Percentiles rank a stretch among this genome's conserved stretches.
Evolutionary conservation across 345 rosid species (phyloP).

Genomic region (Raphanus raphanistrum): DNA sequence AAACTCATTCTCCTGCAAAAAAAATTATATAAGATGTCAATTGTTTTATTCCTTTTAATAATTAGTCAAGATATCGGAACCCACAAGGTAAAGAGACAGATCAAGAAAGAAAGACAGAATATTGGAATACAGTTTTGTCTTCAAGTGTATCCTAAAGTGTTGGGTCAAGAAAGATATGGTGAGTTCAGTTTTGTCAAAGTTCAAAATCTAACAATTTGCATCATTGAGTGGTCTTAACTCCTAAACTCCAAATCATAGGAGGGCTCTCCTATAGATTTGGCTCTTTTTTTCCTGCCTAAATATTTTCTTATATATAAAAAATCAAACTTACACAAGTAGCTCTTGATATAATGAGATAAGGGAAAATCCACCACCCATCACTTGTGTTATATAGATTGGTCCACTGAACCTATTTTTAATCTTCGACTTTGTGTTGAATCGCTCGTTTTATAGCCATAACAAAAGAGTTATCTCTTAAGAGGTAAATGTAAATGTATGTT

Average conservation of each 20-base stretch:
- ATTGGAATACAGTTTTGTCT: constrained; percentile 33
- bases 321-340: constrained; percentile 28
- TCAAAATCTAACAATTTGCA: constrained; percentile 23
- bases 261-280: constrained; percentile 33
- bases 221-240: constrained; percentile 39
- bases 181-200: constrained; percentile 12
- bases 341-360: constrained; percentile 31
- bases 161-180: constrained; percentile 15
- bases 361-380: constrained; percentile 24
- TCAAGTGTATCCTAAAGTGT: constrained; percentile 19
- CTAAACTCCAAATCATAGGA: constrained; percentile 26
- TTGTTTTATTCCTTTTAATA: neutral
- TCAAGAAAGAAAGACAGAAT: constrained; percentile 10
- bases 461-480: constrained; percentile 15
- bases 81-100: constrained; percentile 30
- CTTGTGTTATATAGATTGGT: constrained; percentile 30
- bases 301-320: constrained; percentile 16
- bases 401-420: constrained; percentile 29
- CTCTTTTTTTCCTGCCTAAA: constrained; percentile 21
- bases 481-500: constrained; percentile 16
- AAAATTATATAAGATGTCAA: neutral
- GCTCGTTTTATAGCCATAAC: constrained; percentile 23
- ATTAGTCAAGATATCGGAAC: constrained; percentile 1
- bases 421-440: constrained; percentile 15
- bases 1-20: neutral